Base-by-base conservation (phyloP, 495 filamentous ascomycete genomes). In the Talaromyces adpressus region DNA sequence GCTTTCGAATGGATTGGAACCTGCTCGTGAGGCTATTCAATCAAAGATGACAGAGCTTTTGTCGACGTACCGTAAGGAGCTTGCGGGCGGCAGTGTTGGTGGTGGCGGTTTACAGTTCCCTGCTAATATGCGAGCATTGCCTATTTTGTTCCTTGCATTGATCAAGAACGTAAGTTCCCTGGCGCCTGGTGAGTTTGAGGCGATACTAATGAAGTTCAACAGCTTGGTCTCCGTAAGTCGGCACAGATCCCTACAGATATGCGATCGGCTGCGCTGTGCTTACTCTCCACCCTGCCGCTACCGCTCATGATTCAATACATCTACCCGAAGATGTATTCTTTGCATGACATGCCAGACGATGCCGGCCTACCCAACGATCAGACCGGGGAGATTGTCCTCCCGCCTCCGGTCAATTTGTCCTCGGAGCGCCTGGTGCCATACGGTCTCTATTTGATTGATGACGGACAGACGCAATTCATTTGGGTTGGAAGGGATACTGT, bases 281-380 rank as follows among this genome's bases (percentile, higher is more conserved):
- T 91, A 67, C 85, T 98, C 53, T 97, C 92, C 22, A 98, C 95
- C 3, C 84, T 98, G 27, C 94, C 94, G 5, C 80, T 96, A 29
- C 91, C 92, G 12, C 85, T 98, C 22, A 76, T 98, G 67, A 93
- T 97, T 67, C 94, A 97, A 79, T 98, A 96, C 78, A 95, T 98
- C 67, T 96, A 98, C 78, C 93, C 93, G 18, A 86, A 86, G 66
- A 83, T 98, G 69, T 97, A 96, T 79, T 96, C 91, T 4, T 83
- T 97, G 47, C 93, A 98, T 68, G 93, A 98, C 75, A 97, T 98
- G 94, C 92, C 94, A n/a, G 92, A 96, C 75, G 86, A 85, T 64
- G 91, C 92, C 5, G 94, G 94, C 58, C 74, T 93, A 32, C 90
- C 92, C 1, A 90, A 98, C 70, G 83, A 87, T 29, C 81, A 89